Evolutionary conservation across 371 early-diverging fungal species (phyloP).

Genomic region (Entomophthora muscae): DNA sequence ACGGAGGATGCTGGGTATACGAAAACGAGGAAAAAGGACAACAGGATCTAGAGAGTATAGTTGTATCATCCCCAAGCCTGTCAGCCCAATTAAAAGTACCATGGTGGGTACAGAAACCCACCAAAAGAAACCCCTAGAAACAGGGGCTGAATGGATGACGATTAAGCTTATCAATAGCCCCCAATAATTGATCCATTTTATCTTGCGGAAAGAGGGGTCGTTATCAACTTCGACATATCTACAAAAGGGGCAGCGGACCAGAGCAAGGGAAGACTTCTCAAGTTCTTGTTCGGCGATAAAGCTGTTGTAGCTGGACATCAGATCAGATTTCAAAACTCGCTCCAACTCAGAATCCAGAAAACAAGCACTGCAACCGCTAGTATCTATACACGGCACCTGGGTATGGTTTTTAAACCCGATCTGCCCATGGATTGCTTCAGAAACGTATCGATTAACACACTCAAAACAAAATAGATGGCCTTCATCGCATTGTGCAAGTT

Average conservation of each 20-base stretch:
- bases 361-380: slow-evolving; percentile 17
- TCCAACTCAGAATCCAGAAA: slow-evolving; percentile 15
- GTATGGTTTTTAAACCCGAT: slow-evolving; percentile 25
- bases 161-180: background rate
- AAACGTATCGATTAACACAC: slow-evolving; percentile 22
- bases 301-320: slow-evolving; percentile 21
- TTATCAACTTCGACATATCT: slow-evolving; percentile 29
- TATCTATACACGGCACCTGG: slow-evolving; percentile 23
- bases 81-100: background rate
- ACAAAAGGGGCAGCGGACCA: slow-evolving; percentile 30
- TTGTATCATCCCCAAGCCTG: background rate
- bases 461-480: slow-evolving; percentile 33
- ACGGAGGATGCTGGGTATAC: background rate
- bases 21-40: background rate
- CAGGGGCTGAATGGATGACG: background rate
- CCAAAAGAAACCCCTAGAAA: background rate
- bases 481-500: slow-evolving; percentile 24
- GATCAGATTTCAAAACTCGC: slow-evolving; percentile 15
- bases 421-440: slow-evolving; percentile 35
- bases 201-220: slow-evolving; percentile 11
- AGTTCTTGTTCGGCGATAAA: slow-evolving; percentile 21
- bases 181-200: slow-evolving; percentile 2
- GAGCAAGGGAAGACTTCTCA: slow-evolving; percentile 11
- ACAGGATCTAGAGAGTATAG: background rate
- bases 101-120: background rate